These are phyloP conservation scores for Lentinula sp. DNA, from an alignment of 768 basidiomycete species.

Conservation along the genomic window DNA sequence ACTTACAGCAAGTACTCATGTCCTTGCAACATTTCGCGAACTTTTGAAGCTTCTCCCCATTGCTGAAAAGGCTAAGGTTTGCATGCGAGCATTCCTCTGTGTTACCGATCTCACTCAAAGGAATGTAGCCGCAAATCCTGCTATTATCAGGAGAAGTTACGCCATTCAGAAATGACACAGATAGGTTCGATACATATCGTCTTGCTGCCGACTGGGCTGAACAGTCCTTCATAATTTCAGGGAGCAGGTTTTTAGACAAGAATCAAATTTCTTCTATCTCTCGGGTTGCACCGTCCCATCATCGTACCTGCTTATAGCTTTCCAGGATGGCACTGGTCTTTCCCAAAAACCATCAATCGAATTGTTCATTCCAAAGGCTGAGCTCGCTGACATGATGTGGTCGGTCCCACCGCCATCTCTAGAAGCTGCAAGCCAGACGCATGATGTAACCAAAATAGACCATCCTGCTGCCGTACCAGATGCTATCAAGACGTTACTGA, in stretches of 20 bases:
- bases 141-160: conserved; percentile 61
- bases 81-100: neutral
- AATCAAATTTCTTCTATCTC: conserved; percentile 88
- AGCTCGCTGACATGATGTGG: conserved; percentile 81
- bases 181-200: conserved; percentile 24
- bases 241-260: conserved; percentile 62
- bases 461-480: conserved; percentile 39
- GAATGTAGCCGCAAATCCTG: conserved; percentile 57
- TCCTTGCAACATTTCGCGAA: conserved; percentile 44
- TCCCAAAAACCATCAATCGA: conserved; percentile 38
- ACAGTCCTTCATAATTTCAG: conserved; percentile 23
- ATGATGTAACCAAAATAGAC: conserved; percentile 53
- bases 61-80: conserved; percentile 47
- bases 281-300: conserved; percentile 74
- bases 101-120: conserved; percentile 1
- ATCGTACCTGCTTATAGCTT: conserved; percentile 59
- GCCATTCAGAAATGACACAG: conserved; percentile 74
- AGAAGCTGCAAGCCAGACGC: conserved; percentile 40
- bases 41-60: conserved; percentile 44
- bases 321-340: conserved; percentile 43
- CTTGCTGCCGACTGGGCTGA: conserved; percentile 59
- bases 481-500: conserved; percentile 39
- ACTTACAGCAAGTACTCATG: conserved; percentile 28
- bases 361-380: conserved; percentile 76
- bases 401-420: conserved; percentile 71